Evolutionary conservation across 108 stramenopile species (phyloP).

Genomic region (Skeletonema tropicum): DNA sequence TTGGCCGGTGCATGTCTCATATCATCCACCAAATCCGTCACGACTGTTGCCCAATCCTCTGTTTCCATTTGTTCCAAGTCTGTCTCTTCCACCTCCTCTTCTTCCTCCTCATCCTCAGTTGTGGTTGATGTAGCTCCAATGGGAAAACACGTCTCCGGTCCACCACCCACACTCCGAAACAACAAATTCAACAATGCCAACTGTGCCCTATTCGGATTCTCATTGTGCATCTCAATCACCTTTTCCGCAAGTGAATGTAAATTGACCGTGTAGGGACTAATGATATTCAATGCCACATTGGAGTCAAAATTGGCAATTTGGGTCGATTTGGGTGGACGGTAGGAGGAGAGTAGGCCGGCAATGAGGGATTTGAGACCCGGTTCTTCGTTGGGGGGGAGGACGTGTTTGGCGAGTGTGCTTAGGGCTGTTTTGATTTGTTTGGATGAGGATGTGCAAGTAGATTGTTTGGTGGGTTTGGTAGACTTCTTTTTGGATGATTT

Average conservation of each 20-base stretch:
- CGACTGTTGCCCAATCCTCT: slow-evolving; percentile 66
- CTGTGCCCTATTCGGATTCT: slow-evolving; percentile 64
- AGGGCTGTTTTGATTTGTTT: slow-evolving; percentile 21
- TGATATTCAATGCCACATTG: neutral
- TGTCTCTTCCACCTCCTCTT: slow-evolving; percentile 34
- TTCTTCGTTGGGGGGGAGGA: slow-evolving; percentile 40
- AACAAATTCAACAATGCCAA: slow-evolving; percentile 68
- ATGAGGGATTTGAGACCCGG: slow-evolving; percentile 47
- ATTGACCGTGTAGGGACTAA: slow-evolving; percentile 33
- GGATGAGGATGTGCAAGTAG: neutral
- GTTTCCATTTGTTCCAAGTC: slow-evolving; percentile 74
- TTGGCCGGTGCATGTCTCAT: slow-evolving; percentile 69
- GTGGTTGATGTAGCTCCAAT: neutral
- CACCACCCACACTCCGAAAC: slow-evolving; percentile 84
- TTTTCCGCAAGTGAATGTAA: slow-evolving; percentile 31
- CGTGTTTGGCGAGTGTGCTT: slow-evolving; percentile 39
- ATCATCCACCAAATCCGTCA: slow-evolving; percentile 77
- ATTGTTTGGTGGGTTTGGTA: neutral
- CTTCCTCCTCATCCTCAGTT: slow-evolving; percentile 12
- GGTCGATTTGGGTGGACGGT: slow-evolving; percentile 21
- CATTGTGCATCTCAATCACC: slow-evolving; percentile 46
- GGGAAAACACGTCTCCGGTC: slow-evolving; percentile 38
- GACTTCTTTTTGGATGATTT: no score
- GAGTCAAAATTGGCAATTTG: neutral
- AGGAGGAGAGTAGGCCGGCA: slow-evolving; percentile 52